phyloP scores from a whole-genome alignment of 2,329 filamentous ascomycete species.

The Aspergillus ruber region DNA sequence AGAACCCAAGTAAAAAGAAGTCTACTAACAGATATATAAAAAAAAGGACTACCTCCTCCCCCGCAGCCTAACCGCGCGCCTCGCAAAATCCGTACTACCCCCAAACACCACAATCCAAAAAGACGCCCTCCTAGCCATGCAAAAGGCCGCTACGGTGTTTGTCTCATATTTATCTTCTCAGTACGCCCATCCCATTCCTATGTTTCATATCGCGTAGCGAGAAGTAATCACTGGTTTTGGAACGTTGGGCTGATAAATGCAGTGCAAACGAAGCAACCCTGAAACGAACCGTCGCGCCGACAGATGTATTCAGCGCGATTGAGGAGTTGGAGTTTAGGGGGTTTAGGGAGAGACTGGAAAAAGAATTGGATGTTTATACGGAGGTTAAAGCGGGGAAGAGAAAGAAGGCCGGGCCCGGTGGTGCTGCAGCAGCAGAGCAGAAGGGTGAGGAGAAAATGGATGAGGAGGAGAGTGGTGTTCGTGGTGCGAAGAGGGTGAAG shows the following conservation, averaged over 20 bases:
- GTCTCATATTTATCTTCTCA: slow-evolving; percentile 57
- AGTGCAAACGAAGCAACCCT: slow-evolving; percentile 57
- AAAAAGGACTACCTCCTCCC: slow-evolving; percentile 54
- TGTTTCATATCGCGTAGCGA: background rate
- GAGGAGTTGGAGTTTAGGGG: slow-evolving; percentile 55
- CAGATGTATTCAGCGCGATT: slow-evolving; percentile 56
- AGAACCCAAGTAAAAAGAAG: background rate
- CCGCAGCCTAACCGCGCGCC: slow-evolving; percentile 54
- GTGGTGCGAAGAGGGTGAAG: slow-evolving; percentile 16
- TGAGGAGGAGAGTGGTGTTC: slow-evolving; percentile 15
- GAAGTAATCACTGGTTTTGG: slow-evolving; percentile 1
- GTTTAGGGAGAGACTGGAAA: slow-evolving; percentile 53
- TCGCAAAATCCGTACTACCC: slow-evolving; percentile 58
- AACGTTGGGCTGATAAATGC: slow-evolving; percentile 2
- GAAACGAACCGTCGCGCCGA: slow-evolving; percentile 57
- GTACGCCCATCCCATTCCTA: slow-evolving; percentile 34
- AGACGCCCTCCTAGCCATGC: slow-evolving; percentile 58
- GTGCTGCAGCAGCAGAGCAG: slow-evolving; percentile 4
- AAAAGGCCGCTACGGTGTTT: slow-evolving; percentile 62
- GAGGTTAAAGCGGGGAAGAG: slow-evolving; percentile 39
- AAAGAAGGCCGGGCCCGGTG: slow-evolving; percentile 33
- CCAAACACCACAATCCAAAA: slow-evolving; percentile 61
- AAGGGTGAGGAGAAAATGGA: slow-evolving; percentile 13
- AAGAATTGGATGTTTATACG: slow-evolving; percentile 48
- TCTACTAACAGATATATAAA: background rate